Evolutionary conservation across 2,329 filamentous ascomycete species (phyloP), one percentile per base, ranked within the genome.

Genomic region (Trichocomaceae sp.): DNA sequence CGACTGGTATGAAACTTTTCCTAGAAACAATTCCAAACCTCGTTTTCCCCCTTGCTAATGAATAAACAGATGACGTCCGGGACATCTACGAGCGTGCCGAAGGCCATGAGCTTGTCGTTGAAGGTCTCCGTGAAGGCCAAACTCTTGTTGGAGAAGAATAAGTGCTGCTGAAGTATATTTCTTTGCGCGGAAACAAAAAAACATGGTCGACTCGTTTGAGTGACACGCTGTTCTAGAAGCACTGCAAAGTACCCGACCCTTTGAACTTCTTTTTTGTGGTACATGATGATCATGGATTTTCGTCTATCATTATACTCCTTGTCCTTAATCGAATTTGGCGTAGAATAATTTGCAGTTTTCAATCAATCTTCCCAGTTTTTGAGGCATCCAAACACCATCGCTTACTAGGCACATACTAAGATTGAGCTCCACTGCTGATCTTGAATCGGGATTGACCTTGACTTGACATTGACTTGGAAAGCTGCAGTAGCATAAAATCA

Each of bases 81-180:
- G 89, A 97, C 71, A 89, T 99, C 65, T 99, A 96, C 79, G 80
- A 77, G 63, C 85, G 93, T 65, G 87, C 86, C 62, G 83, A 87
- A 58, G 88, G 89, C 54, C 83, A 93, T 71, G 88, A 92, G 72
- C 78, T 95, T 63, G 85, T 88, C 67, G 88, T 95, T 47, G 88
- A 95, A 74, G 88, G 88, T 44, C 76, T 95, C 67, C 82, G 89
- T 70, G 88, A 93, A 65, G 87, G 86, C 44, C 80, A 88, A 65
- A 83, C 83, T 59, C 71, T 84, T 69, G 86, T 90, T 60, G 79
- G 83, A 17, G 85, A 88, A 57, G 83, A 88, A 69, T 83, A 83
- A 59, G 23, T 46, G 31, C 48, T 48, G 33, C n/a, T 57, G 46
- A 22, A 17, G 17, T 33, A 44, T 20, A 9, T 3, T 19, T 19